Conservation (phyloP, 2,329 filamentous ascomycete species). For the Colletotrichum noveboracense region DNA sequence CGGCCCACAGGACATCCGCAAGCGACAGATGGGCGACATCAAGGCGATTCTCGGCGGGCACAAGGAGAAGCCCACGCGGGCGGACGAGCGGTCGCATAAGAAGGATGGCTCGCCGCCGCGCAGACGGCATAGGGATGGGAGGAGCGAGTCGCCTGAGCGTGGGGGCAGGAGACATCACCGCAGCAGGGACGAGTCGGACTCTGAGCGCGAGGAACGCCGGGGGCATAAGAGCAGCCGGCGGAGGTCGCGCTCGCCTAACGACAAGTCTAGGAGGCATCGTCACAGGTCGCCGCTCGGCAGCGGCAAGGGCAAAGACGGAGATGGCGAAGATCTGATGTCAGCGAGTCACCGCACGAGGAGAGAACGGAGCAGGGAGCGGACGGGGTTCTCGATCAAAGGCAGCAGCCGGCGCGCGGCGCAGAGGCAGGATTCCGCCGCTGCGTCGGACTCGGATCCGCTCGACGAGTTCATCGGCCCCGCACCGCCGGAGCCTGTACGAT, state of each 20-base stretch:
- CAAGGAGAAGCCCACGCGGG: slow-evolving; percentile 22
- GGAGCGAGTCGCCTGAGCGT: slow-evolving; percentile 19
- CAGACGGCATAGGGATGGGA: background rate
- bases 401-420: background rate
- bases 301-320: slow-evolving; percentile 3
- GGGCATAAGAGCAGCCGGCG: slow-evolving; percentile 20
- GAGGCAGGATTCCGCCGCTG: slow-evolving; percentile 24
- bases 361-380: background rate
- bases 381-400: background rate
- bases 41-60: slow-evolving; percentile 59
- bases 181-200: slow-evolving; percentile 1
- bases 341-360: background rate
- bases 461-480: slow-evolving; percentile 80
- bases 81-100: slow-evolving; percentile 1
- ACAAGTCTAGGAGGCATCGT: slow-evolving; percentile 33
- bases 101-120: background rate
- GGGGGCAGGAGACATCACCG: background rate
- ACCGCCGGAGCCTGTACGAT: slow-evolving; percentile 55
- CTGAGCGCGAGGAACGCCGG: slow-evolving; percentile 11
- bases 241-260: slow-evolving; percentile 36
- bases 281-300: slow-evolving; percentile 29
- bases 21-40: slow-evolving; percentile 65
- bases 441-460: slow-evolving; percentile 71
- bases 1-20: slow-evolving; percentile 56
- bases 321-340: background rate